A percentile compares a stretch with the other conserved stretches of the same genome.
Evolutionary conservation across 2,329 filamentous ascomycete genomes (phyloP).

Genomic region (Thyridium curvatum): DNA sequence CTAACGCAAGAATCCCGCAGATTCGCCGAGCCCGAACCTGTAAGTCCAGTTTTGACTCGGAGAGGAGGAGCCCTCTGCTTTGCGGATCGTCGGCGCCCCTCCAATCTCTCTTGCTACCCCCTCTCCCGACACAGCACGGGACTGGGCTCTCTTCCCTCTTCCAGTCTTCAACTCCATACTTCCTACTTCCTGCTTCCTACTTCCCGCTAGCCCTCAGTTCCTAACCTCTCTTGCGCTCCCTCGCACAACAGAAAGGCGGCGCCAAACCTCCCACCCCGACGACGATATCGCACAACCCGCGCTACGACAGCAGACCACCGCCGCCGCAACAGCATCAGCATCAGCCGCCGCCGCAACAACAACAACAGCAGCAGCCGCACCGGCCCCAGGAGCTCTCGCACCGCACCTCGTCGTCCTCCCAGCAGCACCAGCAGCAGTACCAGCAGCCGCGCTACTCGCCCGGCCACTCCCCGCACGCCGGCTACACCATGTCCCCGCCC

Average conservation of each 20-base stretch:
- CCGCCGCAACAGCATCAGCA: conserved; percentile 32
- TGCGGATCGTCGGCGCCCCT: too few relatives aligned
- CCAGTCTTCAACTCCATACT: too few relatives aligned
- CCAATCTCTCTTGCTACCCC: too few relatives aligned
- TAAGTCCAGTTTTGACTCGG: conserved; percentile 16
- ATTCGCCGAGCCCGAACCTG: conserved; percentile 45
- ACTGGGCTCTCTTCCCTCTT: too few relatives aligned
- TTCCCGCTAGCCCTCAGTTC: too few relatives aligned
- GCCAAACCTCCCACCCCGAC: conserved; percentile 17
- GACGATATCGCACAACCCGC: conserved; percentile 20
- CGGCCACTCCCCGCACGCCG: conserved; percentile 21
- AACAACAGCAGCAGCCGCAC: conserved; percentile 23
- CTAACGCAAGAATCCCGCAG: conserved; percentile 22
- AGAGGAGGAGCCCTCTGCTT: too few relatives aligned
- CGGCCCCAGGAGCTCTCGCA: conserved; percentile 15
- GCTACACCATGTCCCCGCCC: conserved; percentile 35
- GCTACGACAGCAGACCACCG: conserved; percentile 43
- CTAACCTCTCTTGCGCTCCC: conserved; percentile 1
- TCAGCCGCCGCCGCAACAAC: too few relatives aligned
- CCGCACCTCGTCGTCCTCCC: not conserved
- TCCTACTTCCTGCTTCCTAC: too few relatives aligned
- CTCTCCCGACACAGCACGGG: too few relatives aligned
- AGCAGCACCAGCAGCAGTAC: too few relatives aligned
- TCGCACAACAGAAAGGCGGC: conserved; percentile 25
- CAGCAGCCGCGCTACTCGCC: conserved; percentile 5